Evolutionary conservation across 2,329 filamentous ascomycete species (phyloP).

Genomic region (Penicillium sp.): DNA sequence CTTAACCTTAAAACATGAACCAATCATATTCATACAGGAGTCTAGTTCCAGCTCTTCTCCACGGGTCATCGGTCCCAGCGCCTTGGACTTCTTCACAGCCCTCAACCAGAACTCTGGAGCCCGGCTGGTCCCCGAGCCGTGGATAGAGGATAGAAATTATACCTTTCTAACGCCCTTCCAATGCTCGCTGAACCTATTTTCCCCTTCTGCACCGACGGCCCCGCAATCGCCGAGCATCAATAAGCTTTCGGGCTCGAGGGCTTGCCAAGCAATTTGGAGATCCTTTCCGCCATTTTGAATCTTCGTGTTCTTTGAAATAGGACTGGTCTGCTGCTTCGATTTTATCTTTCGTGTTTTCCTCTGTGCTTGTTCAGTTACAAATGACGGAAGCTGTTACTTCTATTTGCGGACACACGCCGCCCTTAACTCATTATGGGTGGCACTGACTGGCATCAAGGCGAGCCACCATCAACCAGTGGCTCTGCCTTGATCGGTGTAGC

Average conservation of each 20-base stretch:
- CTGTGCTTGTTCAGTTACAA: neutral
- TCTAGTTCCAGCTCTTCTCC: neutral
- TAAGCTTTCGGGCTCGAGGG: neutral
- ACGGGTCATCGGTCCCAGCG: neutral
- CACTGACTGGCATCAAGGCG: neutral
- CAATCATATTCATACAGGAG: neutral
- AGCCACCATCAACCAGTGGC: slow-evolving; percentile 8
- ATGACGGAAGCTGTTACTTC: neutral
- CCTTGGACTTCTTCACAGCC: neutral
- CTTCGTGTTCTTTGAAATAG: neutral
- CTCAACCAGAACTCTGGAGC: neutral
- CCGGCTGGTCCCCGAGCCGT: neutral
- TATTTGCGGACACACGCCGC: neutral
- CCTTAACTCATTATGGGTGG: neutral
- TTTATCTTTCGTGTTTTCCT: neutral
- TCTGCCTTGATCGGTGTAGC: slow-evolving; percentile 17
- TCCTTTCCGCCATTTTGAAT: neutral
- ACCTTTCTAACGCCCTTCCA: neutral
- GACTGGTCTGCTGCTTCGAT: neutral
- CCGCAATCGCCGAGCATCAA: neutral
- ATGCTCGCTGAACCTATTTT: neutral
- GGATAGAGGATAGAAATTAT: neutral
- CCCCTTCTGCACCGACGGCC: neutral
- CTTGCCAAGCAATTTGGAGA: neutral
- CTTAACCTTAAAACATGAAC: neutral